Evolutionary conservation across 192 early-diverging fungal genomes (phyloP), one percentile per base, ranked within the genome.

Genomic region (Borealophlyctis nickersoniae): DNA sequence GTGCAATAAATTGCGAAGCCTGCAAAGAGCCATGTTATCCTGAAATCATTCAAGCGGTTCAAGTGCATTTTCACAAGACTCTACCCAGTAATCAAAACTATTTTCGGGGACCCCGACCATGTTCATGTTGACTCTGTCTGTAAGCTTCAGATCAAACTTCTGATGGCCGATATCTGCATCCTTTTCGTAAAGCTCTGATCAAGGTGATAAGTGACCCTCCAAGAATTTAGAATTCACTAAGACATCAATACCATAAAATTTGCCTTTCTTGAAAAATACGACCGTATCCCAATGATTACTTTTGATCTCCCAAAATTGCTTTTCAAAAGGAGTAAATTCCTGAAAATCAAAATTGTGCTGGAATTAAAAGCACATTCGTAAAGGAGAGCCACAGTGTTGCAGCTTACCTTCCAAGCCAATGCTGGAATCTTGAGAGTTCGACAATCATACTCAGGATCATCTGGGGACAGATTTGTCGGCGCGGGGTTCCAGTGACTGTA

Each of bases 261-360:
- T 98, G 62, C 96, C 95, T 81, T 98, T 99, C 66, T 99, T 99
- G 82, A 98, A 99, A 69, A 98, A 98, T 14, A 98, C 95, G 19
- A 93, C 88, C 0, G 90, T 91, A 70, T 98, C 93, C 89, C 93
- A 99, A 57, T 94, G 86, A 62, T 88, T 81, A 61, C 76, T 73
- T 74, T 99, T 99, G 71, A 99, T 94, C 77, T 96, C 92, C 98
- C 98, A 99, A 73, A 91, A 99, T 76, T 99, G 98, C 39, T 85
- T 81, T 80, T 99, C 98, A 74, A 99, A 99, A 9, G 91, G 84
- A 22, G 94, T 92, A 57, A 99, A 96, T 4, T 82, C 75, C 39
- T 45, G 19, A 45, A 7, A 45, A 19, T 13, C 39, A 45, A 45
- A 13, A n/a, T n/a, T n/a, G n/a, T n/a, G n/a, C n/a, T n/a, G n/a